Evolutionary conservation across 495 filamentous ascomycete species (phyloP), one percentile per base, ranked within the genome.

Genomic region (Aspergillus heteromorphus): DNA sequence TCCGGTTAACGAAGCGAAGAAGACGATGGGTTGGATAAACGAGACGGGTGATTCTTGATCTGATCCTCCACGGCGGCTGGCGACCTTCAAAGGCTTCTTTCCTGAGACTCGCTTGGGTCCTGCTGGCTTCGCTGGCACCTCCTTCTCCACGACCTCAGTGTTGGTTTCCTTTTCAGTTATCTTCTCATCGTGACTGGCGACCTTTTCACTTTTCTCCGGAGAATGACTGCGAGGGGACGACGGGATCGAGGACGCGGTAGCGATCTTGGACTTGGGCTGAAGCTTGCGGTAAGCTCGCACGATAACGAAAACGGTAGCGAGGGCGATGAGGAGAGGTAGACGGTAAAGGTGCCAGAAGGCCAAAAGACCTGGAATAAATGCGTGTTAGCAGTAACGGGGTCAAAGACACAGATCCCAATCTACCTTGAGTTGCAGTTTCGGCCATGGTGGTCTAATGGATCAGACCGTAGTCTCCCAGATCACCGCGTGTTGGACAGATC

Each of bases 1-100:
- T 13, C 81, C 87, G 17, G 87, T 92, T 55, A 96, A 73, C 7
- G 91, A 93, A 6, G 89, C 91, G 67, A 83, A 97, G 74, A 97
- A 97, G 2, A 97, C 75, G 18, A 95, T 70, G 1, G 86, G 79
- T 63, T 95, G 91, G 34, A 95, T 83, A 57, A 56, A 63, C 0
- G 58, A 54, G 48, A 65, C 25, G 17, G 62, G 58, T 9, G 59
- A 53, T 6, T 58, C 29, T 45, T 70, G 59, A 23, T 42, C 55
- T 9, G 58, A 53, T 43, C 40, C 57, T 18, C 55, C 51, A 18
- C 60, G 62, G 16, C 65, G 53, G 13, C 61, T 60, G 17, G 61
- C 58, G 14, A 56, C 62, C 53, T 71, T 71, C 9, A 49, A 47
- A 14, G 67, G 69, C 45, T 68, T 71, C 40, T 67, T 75, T 16